Base-by-base conservation (phyloP, 306 rosid species). In the Herpetospermum pedunculosum region DNA sequence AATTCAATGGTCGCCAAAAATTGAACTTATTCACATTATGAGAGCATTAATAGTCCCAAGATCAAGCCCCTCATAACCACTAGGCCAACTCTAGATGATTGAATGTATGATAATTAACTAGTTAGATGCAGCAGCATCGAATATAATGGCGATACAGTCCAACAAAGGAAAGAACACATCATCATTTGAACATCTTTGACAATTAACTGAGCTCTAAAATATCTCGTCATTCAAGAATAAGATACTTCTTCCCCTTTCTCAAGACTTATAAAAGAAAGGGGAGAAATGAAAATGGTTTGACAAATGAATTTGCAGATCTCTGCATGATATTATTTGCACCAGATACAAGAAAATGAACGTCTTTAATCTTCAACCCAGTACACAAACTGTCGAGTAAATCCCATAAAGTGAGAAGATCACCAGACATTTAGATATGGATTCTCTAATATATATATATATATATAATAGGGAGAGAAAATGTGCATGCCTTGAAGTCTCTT, bases 301-400 rank as follows among this genome's bases (percentile, higher is more conserved):
- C 49, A 40, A 65, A 65, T 38, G 72, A 65, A 65, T 65, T 65
- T 65, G 72, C 72, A 65, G 72, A 40, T 65, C 50, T 65, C 72
- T 65, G 72, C 72, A 38, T 40, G 72, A 38, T 38, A 65, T 65
- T 65, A 65, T 65, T 65, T 3, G 49, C 72, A 65, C 34, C 50
- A 40, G 50, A 38, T 40, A 40, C 72, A 65, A 19, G 70, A 63
- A 63, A 63, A 37, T 65, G 48, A 37, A 21, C 72, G 49, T 19
- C 72, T 65, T 32, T 32, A n/a, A 62, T n/a, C 70, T 62, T 34
- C 70, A 62, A 62, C 28, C 46, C 16, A 62, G 28, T 60, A 35
- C 72, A 65, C 50, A 38, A 38, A 34, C 14, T 46, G 8, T 52
- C 2, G 2, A 40, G 72, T 12, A 65, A 62, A 35, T 34, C 46